A percentile compares a stretch with the other conserved stretches of the same genome.
phyloP scores from a whole-genome alignment of 306 rosid genomes.

The Dalbergia oliveri region DNA sequence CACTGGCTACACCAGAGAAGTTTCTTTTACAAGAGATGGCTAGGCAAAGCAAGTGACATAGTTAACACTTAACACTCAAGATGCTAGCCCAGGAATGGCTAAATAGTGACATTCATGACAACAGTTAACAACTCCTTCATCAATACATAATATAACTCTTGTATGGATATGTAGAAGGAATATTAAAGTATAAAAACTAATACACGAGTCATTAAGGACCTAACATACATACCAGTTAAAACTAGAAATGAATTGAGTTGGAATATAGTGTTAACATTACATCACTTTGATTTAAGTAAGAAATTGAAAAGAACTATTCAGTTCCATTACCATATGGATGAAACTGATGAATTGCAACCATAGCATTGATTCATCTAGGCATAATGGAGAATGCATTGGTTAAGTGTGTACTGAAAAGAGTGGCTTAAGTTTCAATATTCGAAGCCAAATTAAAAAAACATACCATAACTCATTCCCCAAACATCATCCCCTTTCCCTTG shows the following conservation, averaged over 20 bases:
- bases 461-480: constrained; percentile 4
- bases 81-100: background rate
- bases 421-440: background rate
- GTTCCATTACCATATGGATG: constrained; percentile 6
- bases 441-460: background rate
- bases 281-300: constrained; percentile 13
- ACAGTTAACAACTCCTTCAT: background rate
- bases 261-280: constrained; percentile 1
- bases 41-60: constrained; percentile 2
- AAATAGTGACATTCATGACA: background rate
- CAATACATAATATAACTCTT: background rate
- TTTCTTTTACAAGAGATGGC: constrained; percentile 14
- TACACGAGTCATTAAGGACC: background rate
- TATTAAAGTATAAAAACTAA: background rate
- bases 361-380: constrained; percentile 14
- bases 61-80: constrained; percentile 13
- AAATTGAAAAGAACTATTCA: constrained; percentile 14
- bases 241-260: background rate
- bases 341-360: constrained; percentile 7
- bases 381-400: background rate
- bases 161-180: constrained; percentile 6
- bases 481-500: background rate
- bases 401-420: background rate
- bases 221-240: background rate
- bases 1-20: background rate